These are phyloP conservation scores for Lentinus tigrinus DNA, from an alignment of 768 basidiomycete genomes.

Conservation along the genomic window DNA sequence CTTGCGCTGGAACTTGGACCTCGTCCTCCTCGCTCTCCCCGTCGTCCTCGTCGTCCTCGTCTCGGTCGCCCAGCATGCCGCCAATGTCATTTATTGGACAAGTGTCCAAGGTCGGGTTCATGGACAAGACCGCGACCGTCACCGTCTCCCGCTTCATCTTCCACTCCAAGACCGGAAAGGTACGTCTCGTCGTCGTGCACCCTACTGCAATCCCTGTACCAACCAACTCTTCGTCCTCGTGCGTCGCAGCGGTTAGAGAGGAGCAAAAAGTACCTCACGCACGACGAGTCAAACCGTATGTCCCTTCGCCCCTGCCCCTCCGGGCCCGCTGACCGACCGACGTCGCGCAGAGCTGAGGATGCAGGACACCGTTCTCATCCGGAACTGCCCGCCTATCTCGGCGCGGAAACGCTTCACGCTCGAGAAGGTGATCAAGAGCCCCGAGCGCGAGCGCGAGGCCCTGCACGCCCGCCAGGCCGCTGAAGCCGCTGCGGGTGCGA, in stretches of 20 bases:
- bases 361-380: slow-evolving; percentile 74
- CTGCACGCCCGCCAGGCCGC: slow-evolving; percentile 19
- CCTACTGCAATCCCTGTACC: not conserved
- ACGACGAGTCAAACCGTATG: slow-evolving; percentile 73
- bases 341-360: slow-evolving; percentile 51
- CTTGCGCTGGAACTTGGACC: too few relatives aligned
- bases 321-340: not conserved
- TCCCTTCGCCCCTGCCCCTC: slow-evolving; percentile 10
- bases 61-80: slow-evolving; percentile 49
- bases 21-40: too few relatives aligned
- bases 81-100: slow-evolving; percentile 74
- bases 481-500: slow-evolving; percentile 4
- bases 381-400: slow-evolving; percentile 80
- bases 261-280: slow-evolving; percentile 76
- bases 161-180: slow-evolving; percentile 79
- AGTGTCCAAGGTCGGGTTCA: slow-evolving; percentile 79
- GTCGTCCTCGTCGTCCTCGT: not conserved
- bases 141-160: slow-evolving; percentile 71
- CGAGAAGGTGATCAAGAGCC: slow-evolving; percentile 66
- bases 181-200: slow-evolving; percentile 31
- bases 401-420: slow-evolving; percentile 76
- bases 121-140: slow-evolving; percentile 85
- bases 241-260: slow-evolving; percentile 60
- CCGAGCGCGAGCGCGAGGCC: slow-evolving; percentile 48
- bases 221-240: too few relatives aligned